These are phyloP conservation scores for Trichoderma semiorbis DNA, from an alignment of 2,329 filamentous ascomycete species.

Conservation along the genomic window DNA sequence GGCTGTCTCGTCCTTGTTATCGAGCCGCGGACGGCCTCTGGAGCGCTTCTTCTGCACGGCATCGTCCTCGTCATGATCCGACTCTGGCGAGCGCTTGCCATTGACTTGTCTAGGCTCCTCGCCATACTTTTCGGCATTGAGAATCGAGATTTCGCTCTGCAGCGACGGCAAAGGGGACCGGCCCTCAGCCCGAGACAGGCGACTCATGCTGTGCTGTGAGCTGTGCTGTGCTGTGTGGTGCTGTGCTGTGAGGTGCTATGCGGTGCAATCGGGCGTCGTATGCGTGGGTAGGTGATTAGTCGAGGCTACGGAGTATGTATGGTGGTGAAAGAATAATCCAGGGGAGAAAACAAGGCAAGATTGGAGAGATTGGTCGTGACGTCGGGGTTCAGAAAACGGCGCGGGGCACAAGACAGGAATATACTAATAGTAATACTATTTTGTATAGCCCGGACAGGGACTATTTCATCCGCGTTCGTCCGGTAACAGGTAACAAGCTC, in stretches of 20 bases:
- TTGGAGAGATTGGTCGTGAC: not conserved
- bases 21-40: slow-evolving; percentile 70
- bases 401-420: not conserved
- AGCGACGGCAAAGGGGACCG: slow-evolving; percentile 11
- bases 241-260: not conserved
- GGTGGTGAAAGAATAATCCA: not conserved
- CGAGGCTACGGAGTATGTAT: not conserved
- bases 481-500: not conserved
- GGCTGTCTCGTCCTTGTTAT: slow-evolving; percentile 73
- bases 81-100: slow-evolving; percentile 25
- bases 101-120: not conserved
- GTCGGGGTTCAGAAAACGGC: not conserved
- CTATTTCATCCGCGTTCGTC: slow-evolving; percentile 11
- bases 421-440: not conserved
- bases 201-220: slow-evolving; percentile 5
- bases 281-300: not conserved
- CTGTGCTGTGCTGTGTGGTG: not conserved
- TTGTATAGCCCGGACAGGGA: not conserved
- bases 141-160: slow-evolving; percentile 15
- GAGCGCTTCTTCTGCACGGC: slow-evolving; percentile 55
- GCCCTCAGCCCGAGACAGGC: not conserved
- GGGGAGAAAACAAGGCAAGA: not conserved
- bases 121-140: slow-evolving; percentile 16
- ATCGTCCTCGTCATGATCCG: slow-evolving; percentile 34
- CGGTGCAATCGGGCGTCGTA: not conserved